Base-by-base conservation (phyloP, 441 rosid genomes). In the Erodium texanum region DNA sequence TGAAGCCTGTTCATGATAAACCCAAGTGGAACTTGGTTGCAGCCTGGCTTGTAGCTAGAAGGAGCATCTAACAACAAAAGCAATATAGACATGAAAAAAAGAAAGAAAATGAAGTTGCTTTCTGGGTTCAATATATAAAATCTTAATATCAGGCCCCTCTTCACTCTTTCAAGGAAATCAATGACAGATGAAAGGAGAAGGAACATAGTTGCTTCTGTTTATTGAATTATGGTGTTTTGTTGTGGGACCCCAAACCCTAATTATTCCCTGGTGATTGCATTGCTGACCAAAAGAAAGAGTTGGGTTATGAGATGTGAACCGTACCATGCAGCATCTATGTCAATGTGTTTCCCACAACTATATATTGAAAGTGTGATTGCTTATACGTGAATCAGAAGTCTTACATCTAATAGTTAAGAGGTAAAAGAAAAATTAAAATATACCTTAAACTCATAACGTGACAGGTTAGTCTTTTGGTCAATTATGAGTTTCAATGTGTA, bases 21-120 rank as follows among this genome's bases (percentile, higher is more conserved):
- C 32, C 32, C 32, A 27, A 27, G 32, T 27, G 32, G 32, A 27
- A 48, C 58, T 50, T 50, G 58, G 22, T 50, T 16, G 58, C 19
- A 50, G 58, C 58, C 58, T 50, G 58, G 58, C 58, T n/a, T 50
- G 58, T 50, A 50, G 58, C 58, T 50, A 50, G 5, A 50, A 2
- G 7, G 58, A n/a, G 58, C 58, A 50, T 50, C 58, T 50, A 50
- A 50, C 20, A 50, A 18, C 22, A 50, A 50, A 50, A 16, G 20
- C 14, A n/a, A n/a, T n/a, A n/a, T 5, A 36, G 43, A 0, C 9
- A 41, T 0, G 3, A 9, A 41, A 41, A 15, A 3, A 41, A 41
- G 8, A 1, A 16, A 6, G 20, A 18, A n/a, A 50, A 50, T 0
- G 0, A 15, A 16, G 9, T 1, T 50, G 19, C 9, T 50, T 50